Percentiles rank a stretch among this genome's conserved stretches.
phyloP scores from a whole-genome alignment of 139 green algal species.

The Auxenochlorella pyrenoidosa region DNA sequence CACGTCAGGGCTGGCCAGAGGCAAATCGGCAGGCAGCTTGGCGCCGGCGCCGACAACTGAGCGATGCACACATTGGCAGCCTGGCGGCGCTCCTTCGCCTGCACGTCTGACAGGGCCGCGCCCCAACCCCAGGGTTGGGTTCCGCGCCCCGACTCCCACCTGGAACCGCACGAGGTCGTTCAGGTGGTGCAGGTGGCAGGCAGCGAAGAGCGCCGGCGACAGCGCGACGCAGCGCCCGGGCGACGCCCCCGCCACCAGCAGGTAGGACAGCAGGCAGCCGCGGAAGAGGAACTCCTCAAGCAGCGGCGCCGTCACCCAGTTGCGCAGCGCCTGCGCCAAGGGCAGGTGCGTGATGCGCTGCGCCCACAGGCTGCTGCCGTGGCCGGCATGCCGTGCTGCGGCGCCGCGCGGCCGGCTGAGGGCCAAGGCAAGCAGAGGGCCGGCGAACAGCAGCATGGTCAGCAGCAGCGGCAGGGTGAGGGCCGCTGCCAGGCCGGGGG shows the following conservation, averaged over 20 bases:
- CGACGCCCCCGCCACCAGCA: slow-evolving; percentile 30
- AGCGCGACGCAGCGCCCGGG: slow-evolving; percentile 42
- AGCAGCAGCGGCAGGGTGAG: slow-evolving; percentile 48
- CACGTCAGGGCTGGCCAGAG: too few relatives aligned
- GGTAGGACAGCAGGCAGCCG: slow-evolving; percentile 76
- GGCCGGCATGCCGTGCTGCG: too few relatives aligned
- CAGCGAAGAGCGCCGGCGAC: slow-evolving; percentile 81
- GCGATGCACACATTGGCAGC: too few relatives aligned
- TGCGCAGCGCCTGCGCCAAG: slow-evolving; percentile 10
- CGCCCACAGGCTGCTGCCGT: background rate
- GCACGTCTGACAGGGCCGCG: too few relatives aligned
- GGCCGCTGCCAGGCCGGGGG: slow-evolving; percentile 25
- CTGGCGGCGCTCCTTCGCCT: too few relatives aligned
- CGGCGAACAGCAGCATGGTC: slow-evolving; percentile 57
- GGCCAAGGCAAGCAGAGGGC: slow-evolving; percentile 44
- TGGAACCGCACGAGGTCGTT: slow-evolving; percentile 60
- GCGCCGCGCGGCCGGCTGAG: background rate
- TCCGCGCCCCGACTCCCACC: background rate
- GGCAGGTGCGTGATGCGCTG: background rate
- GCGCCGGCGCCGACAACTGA: background rate
- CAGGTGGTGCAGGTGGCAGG: slow-evolving; percentile 83
- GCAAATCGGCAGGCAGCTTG: background rate
- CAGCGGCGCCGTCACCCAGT: slow-evolving; percentile 70
- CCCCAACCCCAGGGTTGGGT: too few relatives aligned
- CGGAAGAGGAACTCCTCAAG: slow-evolving; percentile 88